Conservation (phyloP, 768 basidiomycete genomes). For the Serendipita vermifera region DNA sequence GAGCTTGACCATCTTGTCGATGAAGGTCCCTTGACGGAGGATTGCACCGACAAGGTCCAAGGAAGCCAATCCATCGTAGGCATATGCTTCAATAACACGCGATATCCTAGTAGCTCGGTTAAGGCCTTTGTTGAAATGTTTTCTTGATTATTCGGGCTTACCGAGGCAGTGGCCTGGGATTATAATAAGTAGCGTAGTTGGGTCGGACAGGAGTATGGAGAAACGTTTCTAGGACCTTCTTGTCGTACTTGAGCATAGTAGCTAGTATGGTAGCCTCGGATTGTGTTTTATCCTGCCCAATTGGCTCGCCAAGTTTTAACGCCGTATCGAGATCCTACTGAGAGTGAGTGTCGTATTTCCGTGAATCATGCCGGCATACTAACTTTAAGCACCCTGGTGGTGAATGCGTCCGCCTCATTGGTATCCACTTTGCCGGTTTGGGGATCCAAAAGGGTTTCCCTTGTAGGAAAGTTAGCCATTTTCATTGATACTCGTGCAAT, state of each 20-base stretch:
- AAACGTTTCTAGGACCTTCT: background rate
- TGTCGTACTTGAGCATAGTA: background rate
- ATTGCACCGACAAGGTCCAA: slow-evolving; percentile 11
- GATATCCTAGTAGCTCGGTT: too few relatives aligned
- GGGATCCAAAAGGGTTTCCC: background rate
- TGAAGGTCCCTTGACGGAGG: slow-evolving; percentile 14
- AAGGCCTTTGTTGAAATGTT: too few relatives aligned
- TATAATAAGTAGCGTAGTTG: too few relatives aligned
- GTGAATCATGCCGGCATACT: too few relatives aligned
- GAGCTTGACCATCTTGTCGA: slow-evolving; percentile 12
- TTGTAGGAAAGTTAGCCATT: background rate
- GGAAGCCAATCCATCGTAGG: background rate
- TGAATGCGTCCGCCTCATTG: background rate
- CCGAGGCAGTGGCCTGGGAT: too few relatives aligned
- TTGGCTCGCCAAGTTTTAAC: background rate
- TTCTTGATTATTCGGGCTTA: too few relatives aligned
- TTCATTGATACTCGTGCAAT: background rate
- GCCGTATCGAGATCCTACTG: background rate
- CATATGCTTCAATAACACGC: background rate
- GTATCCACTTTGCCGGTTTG: background rate
- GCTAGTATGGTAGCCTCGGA: background rate
- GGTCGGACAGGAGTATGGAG: background rate
- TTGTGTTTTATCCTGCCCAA: background rate
- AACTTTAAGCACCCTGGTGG: background rate
- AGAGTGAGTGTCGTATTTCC: background rate